phyloP scores from a whole-genome alignment of 75 land plant species.

The Chamaecyparis obtusa region DNA sequence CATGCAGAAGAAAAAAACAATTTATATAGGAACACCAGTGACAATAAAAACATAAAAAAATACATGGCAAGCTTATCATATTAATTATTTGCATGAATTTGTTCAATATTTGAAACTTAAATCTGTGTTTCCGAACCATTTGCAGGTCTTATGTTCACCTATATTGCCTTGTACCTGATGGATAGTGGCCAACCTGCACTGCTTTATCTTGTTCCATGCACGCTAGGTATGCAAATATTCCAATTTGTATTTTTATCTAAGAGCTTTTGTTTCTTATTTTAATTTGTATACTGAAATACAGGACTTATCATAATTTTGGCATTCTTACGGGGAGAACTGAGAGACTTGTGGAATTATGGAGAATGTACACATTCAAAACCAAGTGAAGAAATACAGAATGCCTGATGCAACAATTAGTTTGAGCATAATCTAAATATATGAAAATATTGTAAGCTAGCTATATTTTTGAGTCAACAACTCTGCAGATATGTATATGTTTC shows the following conservation, averaged over 20 bases:
- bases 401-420: neutral
- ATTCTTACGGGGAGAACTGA: constrained; percentile 65
- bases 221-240: constrained; percentile 58
- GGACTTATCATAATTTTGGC: constrained; percentile 65
- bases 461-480: neutral
- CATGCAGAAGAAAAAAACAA: neutral
- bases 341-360: constrained; percentile 55
- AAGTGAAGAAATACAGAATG: constrained; percentile 4
- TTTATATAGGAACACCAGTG: neutral
- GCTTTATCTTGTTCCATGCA: constrained; percentile 86
- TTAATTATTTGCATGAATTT: neutral
- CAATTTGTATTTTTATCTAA: neutral
- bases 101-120: neutral
- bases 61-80: neutral
- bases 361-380: constrained; percentile 5
- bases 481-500: neutral
- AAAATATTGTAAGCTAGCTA: neutral
- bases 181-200: constrained; percentile 90
- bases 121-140: neutral
- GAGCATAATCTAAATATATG: neutral
- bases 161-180: constrained; percentile 71
- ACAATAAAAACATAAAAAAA: neutral
- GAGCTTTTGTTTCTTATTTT: neutral
- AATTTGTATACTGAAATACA: constrained; percentile 12
- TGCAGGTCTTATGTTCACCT: constrained; percentile 78